These are phyloP conservation scores for Polyplosphaeria fusca DNA, from an alignment of 495 filamentous ascomycete genomes.

Conservation along the genomic window DNA sequence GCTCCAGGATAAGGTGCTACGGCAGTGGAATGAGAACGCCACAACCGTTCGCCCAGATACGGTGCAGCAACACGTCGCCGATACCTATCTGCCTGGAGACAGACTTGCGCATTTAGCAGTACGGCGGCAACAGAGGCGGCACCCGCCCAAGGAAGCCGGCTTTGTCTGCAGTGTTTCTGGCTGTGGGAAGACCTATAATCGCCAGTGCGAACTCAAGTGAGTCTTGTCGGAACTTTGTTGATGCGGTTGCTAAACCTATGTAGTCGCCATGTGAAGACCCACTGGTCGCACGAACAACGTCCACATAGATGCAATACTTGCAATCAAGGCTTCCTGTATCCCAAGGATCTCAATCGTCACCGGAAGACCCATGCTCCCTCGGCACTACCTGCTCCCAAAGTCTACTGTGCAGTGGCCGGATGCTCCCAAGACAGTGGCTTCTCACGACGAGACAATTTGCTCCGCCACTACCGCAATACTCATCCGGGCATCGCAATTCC, in stretches of 20 bases:
- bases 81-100: conserved; percentile 23
- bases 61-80: conserved; percentile 11
- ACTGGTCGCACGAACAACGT: conserved; percentile 9
- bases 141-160: conserved; percentile 14
- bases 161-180: conserved; percentile 11
- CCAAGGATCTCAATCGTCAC: conserved; percentile 31
- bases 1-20: conserved; percentile 3
- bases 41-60: conserved; percentile 20
- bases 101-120: background rate
- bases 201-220: conserved; percentile 31
- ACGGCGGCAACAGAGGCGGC: conserved; percentile 6
- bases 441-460: conserved; percentile 30
- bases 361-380: conserved; percentile 10
- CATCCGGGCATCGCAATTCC: conserved; percentile 8
- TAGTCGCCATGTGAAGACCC: conserved; percentile 32
- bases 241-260: conserved; percentile 2
- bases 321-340: conserved; percentile 30
- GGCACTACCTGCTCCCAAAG: background rate
- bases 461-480: conserved; percentile 25
- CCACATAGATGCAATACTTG: conserved; percentile 31
- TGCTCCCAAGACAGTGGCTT: conserved; percentile 26
- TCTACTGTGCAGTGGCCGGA: conserved; percentile 14
- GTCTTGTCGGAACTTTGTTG: background rate
- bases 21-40: conserved; percentile 11
- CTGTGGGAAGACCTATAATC: conserved; percentile 20